Base-by-base conservation (phyloP, 140 eudicot genomes). In the Stevia rebaudiana region DNA sequence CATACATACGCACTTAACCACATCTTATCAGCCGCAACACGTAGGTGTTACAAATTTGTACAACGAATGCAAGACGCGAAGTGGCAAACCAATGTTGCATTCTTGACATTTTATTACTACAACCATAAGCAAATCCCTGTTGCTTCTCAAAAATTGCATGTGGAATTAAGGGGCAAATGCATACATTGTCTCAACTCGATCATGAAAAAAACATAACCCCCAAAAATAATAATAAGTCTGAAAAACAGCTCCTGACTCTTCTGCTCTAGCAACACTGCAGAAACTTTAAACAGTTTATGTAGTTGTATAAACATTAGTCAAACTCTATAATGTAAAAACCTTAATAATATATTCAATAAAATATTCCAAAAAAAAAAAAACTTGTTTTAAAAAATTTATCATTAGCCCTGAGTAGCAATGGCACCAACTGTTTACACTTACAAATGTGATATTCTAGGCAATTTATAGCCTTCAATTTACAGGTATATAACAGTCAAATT, bases 341-440 rank as follows among this genome's bases (percentile, higher is more conserved):
- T 54, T 3, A 11, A n/a, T n/a, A n/a, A 46, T 17, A 40, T 25
- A 13, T 75, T 53, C 22, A n/a, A n/a, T n/a, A n/a, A n/a, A n/a
- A n/a, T n/a, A n/a, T n/a, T n/a, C n/a, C n/a, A n/a, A n/a, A n/a
- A n/a, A n/a, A n/a, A n/a, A n/a, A n/a, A n/a, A n/a, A n/a, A n/a
- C n/a, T n/a, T n/a, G n/a, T n/a, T n/a, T n/a, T n/a, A n/a, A n/a
- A n/a, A n/a, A n/a, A n/a, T 23, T 83, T 83, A 53, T 88, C 95
- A n/a, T 77, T 82, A 44, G 94, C 85, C 56, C 78, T 74, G 61
- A 64, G 79, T 25, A 86, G 90, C 79, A 90, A 43, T 11, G 85
- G 86, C 30, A 82, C 90, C 56, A 90, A 78, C 78, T n/a, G n/a
- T n/a, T n/a, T n/a, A n/a, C n/a, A n/a, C n/a, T n/a, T n/a, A n/a